A percentile compares a stretch with the other conserved stretches of the same genome.
These are phyloP conservation scores for Fusarium scirpi DNA, from an alignment of 2,329 filamentous ascomycete genomes.

Conservation along the genomic window DNA sequence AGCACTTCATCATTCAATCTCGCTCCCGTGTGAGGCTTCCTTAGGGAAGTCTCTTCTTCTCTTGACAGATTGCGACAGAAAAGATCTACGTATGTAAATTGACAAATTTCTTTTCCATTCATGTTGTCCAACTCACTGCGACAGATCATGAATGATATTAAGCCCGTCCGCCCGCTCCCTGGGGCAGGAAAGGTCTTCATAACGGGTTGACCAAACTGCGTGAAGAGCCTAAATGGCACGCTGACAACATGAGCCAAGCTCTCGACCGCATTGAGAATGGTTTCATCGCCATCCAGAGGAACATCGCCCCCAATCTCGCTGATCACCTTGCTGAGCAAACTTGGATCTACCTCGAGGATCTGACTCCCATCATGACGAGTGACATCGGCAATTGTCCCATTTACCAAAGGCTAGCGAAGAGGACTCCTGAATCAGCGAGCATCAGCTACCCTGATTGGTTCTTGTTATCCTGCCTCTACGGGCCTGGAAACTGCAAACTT, in stretches of 20 bases:
- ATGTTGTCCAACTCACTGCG: no score
- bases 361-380: background rate
- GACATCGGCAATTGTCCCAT: background rate
- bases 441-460: background rate
- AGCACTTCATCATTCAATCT: background rate
- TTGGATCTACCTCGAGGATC: fast-evolving
- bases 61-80: background rate
- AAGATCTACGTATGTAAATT: no score
- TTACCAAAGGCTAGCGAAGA: fast-evolving
- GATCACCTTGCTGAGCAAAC: background rate
- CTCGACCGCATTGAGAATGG: background rate
- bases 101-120: no score
- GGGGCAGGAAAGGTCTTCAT: no score
- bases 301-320: background rate
- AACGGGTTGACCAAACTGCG: no score
- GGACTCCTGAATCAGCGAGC: background rate
- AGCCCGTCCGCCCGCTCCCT: fast-evolving
- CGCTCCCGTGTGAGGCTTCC: background rate
- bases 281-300: background rate
- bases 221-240: fast-evolving
- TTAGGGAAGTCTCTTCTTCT: background rate
- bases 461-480: background rate
- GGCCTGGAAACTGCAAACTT: background rate
- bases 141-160: no score
- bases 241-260: fast-evolving